Evolutionary conservation across 192 early-diverging fungal species (phyloP), one percentile per base, ranked within the genome.

Genomic region (Coemansia sp.): DNA sequence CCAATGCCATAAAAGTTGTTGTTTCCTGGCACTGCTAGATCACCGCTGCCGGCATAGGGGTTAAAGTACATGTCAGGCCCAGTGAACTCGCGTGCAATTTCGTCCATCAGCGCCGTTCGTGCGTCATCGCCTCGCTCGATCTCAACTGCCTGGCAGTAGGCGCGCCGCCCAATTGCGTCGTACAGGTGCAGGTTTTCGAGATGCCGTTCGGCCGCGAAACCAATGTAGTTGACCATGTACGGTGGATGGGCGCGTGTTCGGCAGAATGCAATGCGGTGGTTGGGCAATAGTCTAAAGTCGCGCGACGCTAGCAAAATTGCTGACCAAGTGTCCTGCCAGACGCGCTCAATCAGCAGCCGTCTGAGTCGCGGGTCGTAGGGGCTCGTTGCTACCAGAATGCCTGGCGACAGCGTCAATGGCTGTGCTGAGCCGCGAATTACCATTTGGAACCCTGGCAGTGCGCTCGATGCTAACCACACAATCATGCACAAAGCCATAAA

Each of bases 291-390:
- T 39, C 84, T 73, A 64, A 82, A 86, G 47, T 81, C 70, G 19
- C 83, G 81, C 57, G 78, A 79, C 11, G 73, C 81, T 17, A 87
- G 61, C 22, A 87, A 55, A 3, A 82, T 73, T 27, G 82, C 83
- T 3, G 83, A 83, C 86, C 86, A 87, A 13, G 86, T 85, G 30
- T 87, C 86, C 64, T 87, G 86, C 86, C 86, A 87, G 48, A 87
- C 79, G 4, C 86, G 73, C 55, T 81, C 83, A 38, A 79, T 81
- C 18, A 86, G 75, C 48, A 80, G 58, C 11, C 71, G 62, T n/a
- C 71, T 59, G 46, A 80, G 61, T 6, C 70, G 62, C 50, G 77
- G 59, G 47, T 80, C 77, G 23, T 66, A 70, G 6, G 70, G 25
- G 33, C 10, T 67, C 34, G 48, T 62, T 0, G 77, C 67, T 0